Conservation (phyloP, 1,284 basidiomycete species). For the Dichomitus squalens region DNA sequence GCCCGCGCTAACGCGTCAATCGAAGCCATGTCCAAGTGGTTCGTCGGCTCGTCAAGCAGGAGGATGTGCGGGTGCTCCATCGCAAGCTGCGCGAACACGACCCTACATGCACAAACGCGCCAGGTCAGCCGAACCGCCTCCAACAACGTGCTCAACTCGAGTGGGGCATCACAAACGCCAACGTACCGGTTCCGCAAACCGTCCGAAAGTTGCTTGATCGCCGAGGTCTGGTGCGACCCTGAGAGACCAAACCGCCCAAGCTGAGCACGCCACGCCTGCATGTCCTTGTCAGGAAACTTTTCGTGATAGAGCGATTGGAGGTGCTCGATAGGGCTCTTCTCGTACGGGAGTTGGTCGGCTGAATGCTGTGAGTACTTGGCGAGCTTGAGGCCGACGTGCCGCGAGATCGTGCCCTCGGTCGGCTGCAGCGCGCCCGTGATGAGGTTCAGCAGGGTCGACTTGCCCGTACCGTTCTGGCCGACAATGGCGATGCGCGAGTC, state of each 20-base stretch:
- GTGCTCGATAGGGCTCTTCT: constrained; percentile 92
- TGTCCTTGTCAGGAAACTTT: constrained; percentile 95
- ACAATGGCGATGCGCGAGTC: constrained; percentile 96
- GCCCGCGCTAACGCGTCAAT: constrained; percentile 94
- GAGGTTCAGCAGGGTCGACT: constrained; percentile 95
- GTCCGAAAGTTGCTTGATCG: constrained; percentile 94
- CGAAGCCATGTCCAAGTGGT: constrained; percentile 94
- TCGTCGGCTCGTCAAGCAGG: constrained; percentile 88
- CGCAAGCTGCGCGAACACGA: constrained; percentile 90
- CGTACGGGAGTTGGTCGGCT: constrained; percentile 97
- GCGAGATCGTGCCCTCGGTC: constrained; percentile 82
- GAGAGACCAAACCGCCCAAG: constrained; percentile 96
- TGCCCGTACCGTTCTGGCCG: constrained; percentile 97
- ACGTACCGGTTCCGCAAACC: constrained; percentile 90
- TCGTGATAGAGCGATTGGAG: constrained; percentile 80
- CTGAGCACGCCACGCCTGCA: constrained; percentile 91
- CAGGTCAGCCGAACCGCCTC: neutral
- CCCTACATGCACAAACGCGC: constrained; percentile 44
- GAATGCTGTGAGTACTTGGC: constrained; percentile 99
- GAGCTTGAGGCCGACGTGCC: constrained; percentile 90
- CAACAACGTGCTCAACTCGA: neutral
- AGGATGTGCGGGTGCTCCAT: constrained; percentile 94
- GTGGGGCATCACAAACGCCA: neutral
- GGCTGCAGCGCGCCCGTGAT: constrained; percentile 89
- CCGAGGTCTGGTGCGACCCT: constrained; percentile 90